These are phyloP conservation scores for Canavalia gladiata DNA, from an alignment of 306 rosid genomes.

Conservation along the genomic window DNA sequence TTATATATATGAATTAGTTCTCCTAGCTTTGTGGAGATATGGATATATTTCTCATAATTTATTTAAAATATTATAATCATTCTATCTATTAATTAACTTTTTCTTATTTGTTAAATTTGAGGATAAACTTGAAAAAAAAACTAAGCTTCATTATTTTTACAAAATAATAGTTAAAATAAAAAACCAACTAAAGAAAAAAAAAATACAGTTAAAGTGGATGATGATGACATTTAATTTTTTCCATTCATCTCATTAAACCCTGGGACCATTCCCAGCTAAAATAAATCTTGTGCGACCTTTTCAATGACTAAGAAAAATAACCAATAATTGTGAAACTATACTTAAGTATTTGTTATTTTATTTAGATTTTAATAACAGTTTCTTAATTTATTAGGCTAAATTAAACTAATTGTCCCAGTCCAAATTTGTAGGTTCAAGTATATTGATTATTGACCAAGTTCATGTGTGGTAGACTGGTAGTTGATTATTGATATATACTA, in stretches of 20 bases:
- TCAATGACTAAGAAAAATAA: slow-evolving; percentile 22
- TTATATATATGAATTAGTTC: background rate
- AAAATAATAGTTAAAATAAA: background rate
- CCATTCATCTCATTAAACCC: slow-evolving; percentile 15
- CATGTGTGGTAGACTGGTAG: slow-evolving; percentile 34
- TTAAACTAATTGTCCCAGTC: slow-evolving; percentile 38
- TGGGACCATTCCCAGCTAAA: slow-evolving; percentile 37
- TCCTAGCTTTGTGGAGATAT: background rate
- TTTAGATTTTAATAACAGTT: background rate
- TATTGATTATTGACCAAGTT: slow-evolving; percentile 36
- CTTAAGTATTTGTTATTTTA: background rate
- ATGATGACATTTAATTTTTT: background rate
- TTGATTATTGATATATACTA: slow-evolving; percentile 34
- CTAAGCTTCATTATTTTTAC: background rate
- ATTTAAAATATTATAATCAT: background rate
- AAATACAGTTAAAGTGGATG: background rate
- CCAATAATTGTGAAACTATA: slow-evolving; percentile 33
- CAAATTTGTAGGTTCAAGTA: slow-evolving; percentile 32
- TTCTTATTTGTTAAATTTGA: background rate
- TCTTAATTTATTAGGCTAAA: slow-evolving; percentile 18
- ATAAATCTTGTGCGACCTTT: slow-evolving; percentile 15
- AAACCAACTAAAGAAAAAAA: background rate
- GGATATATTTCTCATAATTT: background rate
- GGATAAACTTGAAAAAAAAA: background rate
- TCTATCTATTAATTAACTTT: background rate